Conservation (phyloP, 2,329 filamentous ascomycete genomes). For the Botrytis squamosa region DNA sequence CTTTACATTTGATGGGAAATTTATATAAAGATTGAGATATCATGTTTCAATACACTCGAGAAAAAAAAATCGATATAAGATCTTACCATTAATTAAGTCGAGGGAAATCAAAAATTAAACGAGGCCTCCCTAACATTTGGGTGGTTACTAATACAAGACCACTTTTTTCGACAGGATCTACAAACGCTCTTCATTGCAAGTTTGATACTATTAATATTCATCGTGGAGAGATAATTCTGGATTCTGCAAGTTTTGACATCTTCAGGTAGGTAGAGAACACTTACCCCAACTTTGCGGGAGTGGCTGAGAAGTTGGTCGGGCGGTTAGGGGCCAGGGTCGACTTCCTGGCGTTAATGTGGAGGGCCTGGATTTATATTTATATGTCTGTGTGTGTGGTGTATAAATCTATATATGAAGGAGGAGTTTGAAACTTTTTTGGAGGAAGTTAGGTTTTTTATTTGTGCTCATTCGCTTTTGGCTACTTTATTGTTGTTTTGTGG, state of each 20-base stretch:
- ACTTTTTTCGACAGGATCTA: not conserved
- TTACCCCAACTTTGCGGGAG: not conserved
- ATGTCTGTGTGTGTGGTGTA: not conserved
- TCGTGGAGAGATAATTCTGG: not conserved
- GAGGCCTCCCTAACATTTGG: not conserved
- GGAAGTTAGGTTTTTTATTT: not conserved
- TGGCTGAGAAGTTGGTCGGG: not conserved
- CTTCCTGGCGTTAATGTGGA: not conserved
- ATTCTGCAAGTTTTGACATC: too few relatives aligned
- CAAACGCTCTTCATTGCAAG: not conserved
- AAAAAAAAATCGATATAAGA: too few relatives aligned
- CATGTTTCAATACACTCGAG: too few relatives aligned
- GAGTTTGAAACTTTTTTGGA: not conserved
- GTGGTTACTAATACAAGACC: not conserved
- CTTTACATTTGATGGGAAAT: not conserved
- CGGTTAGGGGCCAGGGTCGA: not conserved
- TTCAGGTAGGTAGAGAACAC: not conserved
- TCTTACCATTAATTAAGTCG: not conserved
- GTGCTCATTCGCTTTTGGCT: not conserved
- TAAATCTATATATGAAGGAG: not conserved
- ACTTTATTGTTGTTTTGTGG: not conserved
- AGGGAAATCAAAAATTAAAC: not conserved
- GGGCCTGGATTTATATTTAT: not conserved
- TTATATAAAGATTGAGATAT: not conserved
- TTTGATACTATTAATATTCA: not conserved